phyloP scores from a whole-genome alignment of 176 grass and related monocot species.

The Musa itinerans region DNA sequence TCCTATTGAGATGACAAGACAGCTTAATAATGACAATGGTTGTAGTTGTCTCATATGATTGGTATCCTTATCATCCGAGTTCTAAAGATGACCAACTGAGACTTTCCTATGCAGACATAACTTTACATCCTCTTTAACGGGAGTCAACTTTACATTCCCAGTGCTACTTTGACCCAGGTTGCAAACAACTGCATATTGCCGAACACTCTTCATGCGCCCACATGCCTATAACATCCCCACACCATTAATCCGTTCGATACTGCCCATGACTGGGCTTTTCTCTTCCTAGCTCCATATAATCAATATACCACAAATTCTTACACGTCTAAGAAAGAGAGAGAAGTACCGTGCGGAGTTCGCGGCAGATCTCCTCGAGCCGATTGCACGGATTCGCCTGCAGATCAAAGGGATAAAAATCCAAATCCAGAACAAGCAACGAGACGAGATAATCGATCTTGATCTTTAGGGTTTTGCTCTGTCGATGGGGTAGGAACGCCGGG shows the following conservation, averaged over 20 bases:
- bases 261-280: neutral
- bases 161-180: neutral
- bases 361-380: conserved; percentile 58
- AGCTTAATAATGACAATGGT: too few relatives aligned
- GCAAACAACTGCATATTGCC: neutral
- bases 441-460: neutral
- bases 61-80: too few relatives aligned
- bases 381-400: conserved; percentile 64
- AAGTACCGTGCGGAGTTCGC: conserved; percentile 47
- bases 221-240: neutral
- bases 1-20: too few relatives aligned
- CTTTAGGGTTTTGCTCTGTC: neutral
- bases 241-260: neutral
- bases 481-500: conserved; percentile 47
- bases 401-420: neutral
- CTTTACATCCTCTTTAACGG: too few relatives aligned
- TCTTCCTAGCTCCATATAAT: conserved; percentile 1
- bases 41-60: too few relatives aligned
- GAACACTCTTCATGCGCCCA: neutral
- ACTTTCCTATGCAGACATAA: too few relatives aligned
- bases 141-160: too few relatives aligned
- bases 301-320: neutral
- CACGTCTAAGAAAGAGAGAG: neutral
- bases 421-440: neutral
- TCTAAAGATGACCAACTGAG: too few relatives aligned